Evolutionary conservation across 1,139 yeast genomes (phyloP).

Genomic region (Taphrina confusa): DNA sequence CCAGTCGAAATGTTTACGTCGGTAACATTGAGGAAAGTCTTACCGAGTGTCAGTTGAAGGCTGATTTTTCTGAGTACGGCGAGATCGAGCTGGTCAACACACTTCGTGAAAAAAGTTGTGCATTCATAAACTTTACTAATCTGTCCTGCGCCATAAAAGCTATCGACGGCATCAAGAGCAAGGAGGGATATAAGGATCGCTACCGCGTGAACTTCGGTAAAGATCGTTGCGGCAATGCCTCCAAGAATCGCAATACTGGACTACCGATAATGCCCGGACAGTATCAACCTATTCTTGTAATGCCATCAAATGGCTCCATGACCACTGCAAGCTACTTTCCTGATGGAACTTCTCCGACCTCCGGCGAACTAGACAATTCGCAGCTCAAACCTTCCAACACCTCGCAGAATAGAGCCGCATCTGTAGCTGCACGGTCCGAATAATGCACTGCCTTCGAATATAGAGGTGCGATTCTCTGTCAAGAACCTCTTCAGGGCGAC

Average conservation of each 20-base stretch:
- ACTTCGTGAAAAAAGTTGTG: constrained; percentile 80
- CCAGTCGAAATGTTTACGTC: constrained; percentile 85
- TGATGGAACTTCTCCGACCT: neutral
- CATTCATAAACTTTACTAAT: constrained; percentile 86
- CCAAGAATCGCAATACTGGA: neutral
- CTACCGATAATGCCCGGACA: constrained; percentile 3
- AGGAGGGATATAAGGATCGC: constrained; percentile 49
- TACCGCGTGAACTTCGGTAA: constrained; percentile 84
- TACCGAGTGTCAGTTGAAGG: constrained; percentile 63
- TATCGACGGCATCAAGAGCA: constrained; percentile 63
- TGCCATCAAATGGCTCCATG: neutral
- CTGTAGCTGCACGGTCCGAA: no score
- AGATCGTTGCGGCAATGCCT: constrained; percentile 62
- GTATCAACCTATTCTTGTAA: constrained; percentile 3
- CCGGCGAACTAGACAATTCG: neutral
- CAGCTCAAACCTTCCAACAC: no score
- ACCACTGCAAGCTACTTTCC: constrained; percentile 11
- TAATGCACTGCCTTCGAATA: no score
- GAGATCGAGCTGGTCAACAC: constrained; percentile 93
- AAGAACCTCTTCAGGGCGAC: no score
- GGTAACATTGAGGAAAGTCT: constrained; percentile 65
- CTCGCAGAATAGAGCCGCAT: no score
- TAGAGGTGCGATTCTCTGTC: no score
- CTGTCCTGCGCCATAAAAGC: constrained; percentile 86
- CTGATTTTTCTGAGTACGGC: constrained; percentile 78